Percentiles rank a stretch among this genome's conserved stretches.
Conservation (phyloP, 148 eudicot genomes). For the Rhododendron molle region DNA sequence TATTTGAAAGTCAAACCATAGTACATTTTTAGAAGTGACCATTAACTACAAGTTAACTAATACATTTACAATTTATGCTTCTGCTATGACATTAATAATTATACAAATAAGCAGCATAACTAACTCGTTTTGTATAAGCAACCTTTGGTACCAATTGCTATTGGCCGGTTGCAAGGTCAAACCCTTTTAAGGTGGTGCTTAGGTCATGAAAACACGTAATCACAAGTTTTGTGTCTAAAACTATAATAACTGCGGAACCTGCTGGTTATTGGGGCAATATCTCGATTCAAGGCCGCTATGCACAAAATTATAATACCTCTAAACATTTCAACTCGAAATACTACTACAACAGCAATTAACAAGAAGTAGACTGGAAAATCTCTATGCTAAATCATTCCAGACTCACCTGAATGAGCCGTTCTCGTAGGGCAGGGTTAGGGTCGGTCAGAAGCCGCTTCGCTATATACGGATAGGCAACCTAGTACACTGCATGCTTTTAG, state of each 20-base stretch:
- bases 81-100: background rate
- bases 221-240: background rate
- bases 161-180: background rate
- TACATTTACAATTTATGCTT: background rate
- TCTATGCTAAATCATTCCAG: background rate
- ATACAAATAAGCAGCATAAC: background rate
- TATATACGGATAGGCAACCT: slow-evolving; percentile 98
- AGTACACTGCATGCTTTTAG: background rate
- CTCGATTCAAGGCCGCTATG: background rate
- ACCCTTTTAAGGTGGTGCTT: background rate
- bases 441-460: slow-evolving; percentile 98
- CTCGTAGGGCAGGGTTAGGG: slow-evolving; percentile 96
- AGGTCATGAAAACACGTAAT: background rate
- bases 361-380: background rate
- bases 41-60: background rate
- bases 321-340: slow-evolving; percentile 4
- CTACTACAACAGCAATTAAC: background rate
- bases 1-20: background rate
- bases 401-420: slow-evolving; percentile 89
- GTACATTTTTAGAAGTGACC: background rate
- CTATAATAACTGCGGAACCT: background rate
- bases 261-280: background rate
- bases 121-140: background rate
- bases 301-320: background rate
- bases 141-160: background rate